Evolutionary conservation across 129 eudicot genomes (phyloP).

Genomic region (Smallanthus sonchifolius): DNA sequence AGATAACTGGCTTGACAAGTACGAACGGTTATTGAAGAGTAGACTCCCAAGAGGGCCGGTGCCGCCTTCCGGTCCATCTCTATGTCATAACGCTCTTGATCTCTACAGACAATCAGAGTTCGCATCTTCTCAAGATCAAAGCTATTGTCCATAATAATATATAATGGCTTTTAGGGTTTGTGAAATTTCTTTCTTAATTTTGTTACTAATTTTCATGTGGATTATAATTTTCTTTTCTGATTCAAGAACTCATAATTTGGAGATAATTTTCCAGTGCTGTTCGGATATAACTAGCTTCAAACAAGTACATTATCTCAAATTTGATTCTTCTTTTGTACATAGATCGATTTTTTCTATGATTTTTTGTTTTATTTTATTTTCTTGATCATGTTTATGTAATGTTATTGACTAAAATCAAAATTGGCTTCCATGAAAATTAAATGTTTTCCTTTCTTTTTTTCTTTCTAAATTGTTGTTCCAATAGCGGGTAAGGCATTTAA

Average conservation of each 20-base stretch:
- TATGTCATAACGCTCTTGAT: conserved; percentile 47
- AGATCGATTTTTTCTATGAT: not conserved
- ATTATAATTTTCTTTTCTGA: not conserved
- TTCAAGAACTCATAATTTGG: conserved; percentile 10
- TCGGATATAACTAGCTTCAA: not conserved
- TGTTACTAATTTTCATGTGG: not conserved
- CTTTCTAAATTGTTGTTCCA: not conserved
- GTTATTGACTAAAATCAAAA: conserved; percentile 6
- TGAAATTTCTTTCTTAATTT: not conserved
- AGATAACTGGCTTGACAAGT: conserved; percentile 12
- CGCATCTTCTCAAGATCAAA: conserved; percentile 17
- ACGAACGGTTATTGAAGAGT: conserved; percentile 21
- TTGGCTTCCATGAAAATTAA: not conserved
- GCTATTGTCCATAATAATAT: conserved; percentile 27
- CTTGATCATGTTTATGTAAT: conserved; percentile 1
- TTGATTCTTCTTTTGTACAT: not conserved
- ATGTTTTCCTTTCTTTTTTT: not conserved
- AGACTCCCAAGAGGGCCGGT: conserved; percentile 58
- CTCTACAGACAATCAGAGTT: conserved; percentile 21
- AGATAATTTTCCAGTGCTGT: not conserved
- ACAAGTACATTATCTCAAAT: not conserved
- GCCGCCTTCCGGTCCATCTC: conserved; percentile 61
- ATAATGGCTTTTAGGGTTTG: conserved; percentile 14
- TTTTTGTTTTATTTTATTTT: not conserved
- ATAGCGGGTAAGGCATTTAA: conserved; percentile 18